These are phyloP conservation scores for Trametes sp. DNA, from an alignment of 1,284 basidiomycete species.

Conservation along the genomic window DNA sequence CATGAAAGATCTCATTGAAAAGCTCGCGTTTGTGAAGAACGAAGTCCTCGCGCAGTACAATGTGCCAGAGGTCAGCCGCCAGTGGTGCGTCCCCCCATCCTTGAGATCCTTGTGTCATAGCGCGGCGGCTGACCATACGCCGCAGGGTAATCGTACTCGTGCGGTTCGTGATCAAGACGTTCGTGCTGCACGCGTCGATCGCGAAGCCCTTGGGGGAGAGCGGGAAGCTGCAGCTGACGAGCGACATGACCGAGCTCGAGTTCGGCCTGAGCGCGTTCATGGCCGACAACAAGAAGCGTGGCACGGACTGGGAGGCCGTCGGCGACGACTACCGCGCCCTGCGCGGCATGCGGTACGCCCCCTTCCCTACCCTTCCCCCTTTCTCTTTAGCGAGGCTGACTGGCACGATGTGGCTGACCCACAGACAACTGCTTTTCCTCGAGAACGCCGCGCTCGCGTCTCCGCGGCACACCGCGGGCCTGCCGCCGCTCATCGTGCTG, in stretches of 20 bases:
- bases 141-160: conserved; percentile 74
- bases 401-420: not conserved
- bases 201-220: conserved; percentile 87
- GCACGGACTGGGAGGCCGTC: conserved; percentile 70
- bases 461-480: conserved; percentile 69
- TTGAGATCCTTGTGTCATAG: too few relatives aligned
- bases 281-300: conserved; percentile 67
- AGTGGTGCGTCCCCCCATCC: conserved; percentile 63
- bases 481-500: conserved; percentile 85
- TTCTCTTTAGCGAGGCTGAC: conserved; percentile 14
- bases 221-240: conserved; percentile 90
- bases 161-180: conserved; percentile 81
- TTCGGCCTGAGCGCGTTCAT: conserved; percentile 87
- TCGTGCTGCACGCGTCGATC: conserved; percentile 90
- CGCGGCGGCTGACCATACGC: not conserved
- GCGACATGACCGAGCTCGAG: conserved; percentile 96
- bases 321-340: conserved; percentile 85
- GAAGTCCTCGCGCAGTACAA: conserved; percentile 78
- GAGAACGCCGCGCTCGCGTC: conserved; percentile 76
- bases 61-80: conserved; percentile 71
- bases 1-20: conserved; percentile 90
- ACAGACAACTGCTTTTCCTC: conserved; percentile 86
- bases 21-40: conserved; percentile 79
- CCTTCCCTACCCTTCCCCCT: not conserved
- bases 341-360: conserved; percentile 78